phyloP scores from a whole-genome alignment of 306 rosid species.

The Gastrolobium villosum region DNA sequence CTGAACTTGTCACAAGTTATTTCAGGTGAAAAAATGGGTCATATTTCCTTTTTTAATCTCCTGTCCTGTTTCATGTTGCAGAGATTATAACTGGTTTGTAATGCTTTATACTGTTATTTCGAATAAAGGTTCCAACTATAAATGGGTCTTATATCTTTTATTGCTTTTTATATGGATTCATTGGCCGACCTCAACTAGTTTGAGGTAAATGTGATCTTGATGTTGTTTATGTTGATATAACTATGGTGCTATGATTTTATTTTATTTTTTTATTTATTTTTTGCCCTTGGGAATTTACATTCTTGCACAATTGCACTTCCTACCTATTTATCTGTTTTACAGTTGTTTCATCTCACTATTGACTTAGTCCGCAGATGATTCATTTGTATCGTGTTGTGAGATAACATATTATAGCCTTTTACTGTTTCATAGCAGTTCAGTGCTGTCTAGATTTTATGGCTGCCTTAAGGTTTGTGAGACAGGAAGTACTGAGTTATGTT shows the following conservation, averaged over 20 bases:
- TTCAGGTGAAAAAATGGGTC: constrained; percentile 26
- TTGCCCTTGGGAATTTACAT: neutral
- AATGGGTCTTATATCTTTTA: too few relatives aligned
- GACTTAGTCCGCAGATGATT: neutral
- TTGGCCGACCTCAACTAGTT: too few relatives aligned
- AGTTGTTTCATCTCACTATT: constrained; percentile 15
- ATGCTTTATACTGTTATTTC: constrained; percentile 18
- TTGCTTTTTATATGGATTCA: too few relatives aligned
- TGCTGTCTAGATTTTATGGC: neutral
- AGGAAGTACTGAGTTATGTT: neutral
- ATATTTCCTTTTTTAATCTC: constrained; percentile 11
- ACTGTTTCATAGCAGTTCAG: neutral
- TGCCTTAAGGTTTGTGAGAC: neutral
- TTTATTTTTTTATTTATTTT: neutral
- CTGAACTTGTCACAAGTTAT: constrained; percentile 34
- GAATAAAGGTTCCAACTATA: constrained; percentile 44
- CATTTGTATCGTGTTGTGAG: neutral
- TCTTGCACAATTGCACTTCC: neutral
- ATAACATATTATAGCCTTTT: neutral
- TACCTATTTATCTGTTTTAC: constrained; percentile 8
- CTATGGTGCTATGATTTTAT: neutral
- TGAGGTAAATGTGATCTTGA: too few relatives aligned
- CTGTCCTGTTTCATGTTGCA: constrained; percentile 24
- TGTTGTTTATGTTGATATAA: neutral
- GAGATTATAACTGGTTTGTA: constrained; percentile 33